Conservation (phyloP, 495 filamentous ascomycete species). For the Pseudomonodictys pantanalensis region DNA sequence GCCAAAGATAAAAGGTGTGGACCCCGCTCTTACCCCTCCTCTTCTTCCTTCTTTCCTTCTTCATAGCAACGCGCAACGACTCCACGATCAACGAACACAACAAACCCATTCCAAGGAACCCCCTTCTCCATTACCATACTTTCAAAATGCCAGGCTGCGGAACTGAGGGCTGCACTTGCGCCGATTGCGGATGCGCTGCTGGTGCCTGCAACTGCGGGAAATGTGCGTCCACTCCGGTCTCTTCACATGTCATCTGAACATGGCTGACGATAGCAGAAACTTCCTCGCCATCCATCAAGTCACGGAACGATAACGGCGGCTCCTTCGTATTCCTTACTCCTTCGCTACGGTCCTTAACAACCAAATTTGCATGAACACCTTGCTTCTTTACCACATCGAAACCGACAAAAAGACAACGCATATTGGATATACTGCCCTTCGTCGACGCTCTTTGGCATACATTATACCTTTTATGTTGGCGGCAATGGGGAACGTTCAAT, state of each 20-base stretch:
- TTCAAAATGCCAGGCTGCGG: constrained; percentile 34
- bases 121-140: neutral
- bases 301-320: neutral
- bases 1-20: constrained; percentile 15
- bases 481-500: too few relatives aligned
- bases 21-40: constrained; percentile 26
- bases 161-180: constrained; percentile 32
- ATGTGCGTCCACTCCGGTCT: constrained; percentile 9
- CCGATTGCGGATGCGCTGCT: constrained; percentile 31
- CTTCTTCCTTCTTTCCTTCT: neutral
- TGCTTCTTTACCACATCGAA: neutral
- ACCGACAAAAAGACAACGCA: neutral
- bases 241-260: neutral
- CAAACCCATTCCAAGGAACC: neutral
- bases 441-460: neutral
- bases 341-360: neutral
- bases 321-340: neutral
- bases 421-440: neutral
- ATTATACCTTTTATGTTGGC: neutral
- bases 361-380: neutral
- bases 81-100: constrained; percentile 1
- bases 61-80: neutral
- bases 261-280: neutral
- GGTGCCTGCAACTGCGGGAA: constrained; percentile 34
- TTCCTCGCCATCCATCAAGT: too few relatives aligned